Base-by-base conservation (phyloP, 768 basidiomycete species). In the Lactarius quietus region DNA sequence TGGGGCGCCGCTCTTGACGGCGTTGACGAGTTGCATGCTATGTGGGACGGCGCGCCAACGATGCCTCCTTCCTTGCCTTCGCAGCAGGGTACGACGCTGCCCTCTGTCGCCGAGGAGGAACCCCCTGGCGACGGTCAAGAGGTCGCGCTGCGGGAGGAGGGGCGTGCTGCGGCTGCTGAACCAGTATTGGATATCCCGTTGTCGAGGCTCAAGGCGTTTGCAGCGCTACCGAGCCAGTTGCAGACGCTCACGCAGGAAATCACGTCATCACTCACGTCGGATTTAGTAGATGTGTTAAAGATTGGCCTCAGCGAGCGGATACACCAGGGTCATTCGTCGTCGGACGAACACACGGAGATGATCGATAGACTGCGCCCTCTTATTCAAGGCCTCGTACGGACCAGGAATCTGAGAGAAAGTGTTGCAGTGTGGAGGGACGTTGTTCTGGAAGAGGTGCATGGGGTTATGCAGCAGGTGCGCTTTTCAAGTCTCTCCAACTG, bases 1-100 rank as follows among this genome's bases (percentile, higher is more conserved):
- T 98, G 93, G 90, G 84, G 85, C 17, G 90, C 92, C 62, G 94
- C 94, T 8, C 76, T 98, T 62, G 83, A 82, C 55, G 80, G 94
- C 20, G 83, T 93, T 41, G 86, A 92, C 56, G 82, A 85, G 57
- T 74, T 94, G 66, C 82, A 88, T 61, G 76, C 75, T 56, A 75
- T 90, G 70, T 88, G 87, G 84, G 75, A 81, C 18, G 63, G 67
- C 35, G 53, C 51, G 31, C 35, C 41, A 20, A 38, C 57, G 6
- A 38, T 29, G 14, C 9, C 51, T 12, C 29, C 31, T 45, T 33
- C 3, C 3, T 29, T 8, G n/a, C 52, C 48, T n/a, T 48, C 38
- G 17, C 38, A 8, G 17, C 58, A 20, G 45, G 53, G 17, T 14
- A 60, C 66, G 14, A 18, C 39, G n/a, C 31, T 70, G 10, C 57